Percentiles rank a stretch among this genome's conserved stretches.
Conservation (phyloP, 345 rosid species). For the Populus ilicifolia region DNA sequence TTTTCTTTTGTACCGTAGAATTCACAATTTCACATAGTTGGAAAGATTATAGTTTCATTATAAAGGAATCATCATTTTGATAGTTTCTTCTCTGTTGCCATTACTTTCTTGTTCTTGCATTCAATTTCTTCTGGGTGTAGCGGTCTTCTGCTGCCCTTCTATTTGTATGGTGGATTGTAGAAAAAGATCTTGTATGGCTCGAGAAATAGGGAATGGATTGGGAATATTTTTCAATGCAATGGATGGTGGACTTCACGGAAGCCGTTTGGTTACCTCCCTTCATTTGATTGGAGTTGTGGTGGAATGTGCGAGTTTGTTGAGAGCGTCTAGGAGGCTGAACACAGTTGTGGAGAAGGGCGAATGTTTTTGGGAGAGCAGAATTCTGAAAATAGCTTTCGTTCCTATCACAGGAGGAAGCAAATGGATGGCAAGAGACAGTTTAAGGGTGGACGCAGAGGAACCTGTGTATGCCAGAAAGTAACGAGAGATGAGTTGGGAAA, state of each 20-base stretch:
- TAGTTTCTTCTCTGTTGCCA: not conserved
- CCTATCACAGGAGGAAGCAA: conserved; percentile 37
- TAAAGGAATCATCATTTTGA: not conserved
- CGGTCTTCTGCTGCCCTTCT: not conserved
- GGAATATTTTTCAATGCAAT: not conserved
- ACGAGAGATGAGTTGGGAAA: conserved; percentile 5
- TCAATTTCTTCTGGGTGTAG: not conserved
- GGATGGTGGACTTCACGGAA: not conserved
- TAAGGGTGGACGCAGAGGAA: conserved; percentile 10
- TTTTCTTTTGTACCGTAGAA: not conserved
- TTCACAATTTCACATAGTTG: not conserved
- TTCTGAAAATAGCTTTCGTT: conserved; percentile 38
- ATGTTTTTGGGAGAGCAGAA: conserved; percentile 63
- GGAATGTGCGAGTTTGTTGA: conserved; percentile 86
- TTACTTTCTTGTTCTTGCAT: not conserved
- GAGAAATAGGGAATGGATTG: not conserved
- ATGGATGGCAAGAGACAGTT: not conserved
- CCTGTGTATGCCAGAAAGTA: conserved; percentile 6
- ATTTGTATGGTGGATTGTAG: not conserved
- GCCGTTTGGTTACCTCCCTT: conserved; percentile 21
- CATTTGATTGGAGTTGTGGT: conserved; percentile 88
- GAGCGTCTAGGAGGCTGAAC: conserved; percentile 81
- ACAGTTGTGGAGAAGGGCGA: conserved; percentile 87
- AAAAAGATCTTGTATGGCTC: not conserved
- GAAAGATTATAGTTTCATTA: not conserved